Evolutionary conservation across 768 basidiomycete genomes (phyloP).

Genomic region (Phylloporus sp.): DNA sequence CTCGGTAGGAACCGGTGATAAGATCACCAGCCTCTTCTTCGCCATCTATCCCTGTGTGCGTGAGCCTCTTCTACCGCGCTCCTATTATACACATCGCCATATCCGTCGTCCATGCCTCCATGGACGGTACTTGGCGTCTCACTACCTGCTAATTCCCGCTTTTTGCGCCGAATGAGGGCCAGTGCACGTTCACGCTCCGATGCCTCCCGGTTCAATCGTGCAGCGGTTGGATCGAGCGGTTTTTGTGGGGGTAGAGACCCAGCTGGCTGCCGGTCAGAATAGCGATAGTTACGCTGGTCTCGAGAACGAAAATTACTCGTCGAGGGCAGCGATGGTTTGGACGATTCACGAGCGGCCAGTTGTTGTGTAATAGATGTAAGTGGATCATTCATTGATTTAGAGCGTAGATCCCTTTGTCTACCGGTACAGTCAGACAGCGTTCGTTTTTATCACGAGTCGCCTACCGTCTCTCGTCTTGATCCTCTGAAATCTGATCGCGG

Average conservation of each 20-base stretch:
- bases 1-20: not conserved
- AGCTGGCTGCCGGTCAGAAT: slow-evolving; percentile 4
- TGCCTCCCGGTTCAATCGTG: slow-evolving; percentile 66
- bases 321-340: slow-evolving; percentile 9
- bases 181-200: slow-evolving; percentile 72
- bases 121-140: slow-evolving; percentile 70
- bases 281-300: slow-evolving; percentile 14
- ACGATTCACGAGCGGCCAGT: slow-evolving; percentile 41
- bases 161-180: slow-evolving; percentile 65
- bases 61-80: slow-evolving; percentile 71
- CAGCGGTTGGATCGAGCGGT: slow-evolving; percentile 43
- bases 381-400: slow-evolving; percentile 66
- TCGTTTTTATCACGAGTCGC: not conserved
- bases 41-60: slow-evolving; percentile 41
- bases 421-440: not conserved
- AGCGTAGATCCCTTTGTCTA: slow-evolving; percentile 60
- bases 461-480: slow-evolving; percentile 37
- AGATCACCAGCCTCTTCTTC: slow-evolving; percentile 16
- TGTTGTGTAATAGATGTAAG: slow-evolving; percentile 70
- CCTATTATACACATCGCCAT: slow-evolving; percentile 68
- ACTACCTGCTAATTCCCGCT: slow-evolving; percentile 58
- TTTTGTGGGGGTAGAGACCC: slow-evolving; percentile 10
- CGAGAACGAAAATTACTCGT: slow-evolving; percentile 14
- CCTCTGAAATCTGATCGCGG: slow-evolving; percentile 26
- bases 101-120: slow-evolving; percentile 45